Base-by-base conservation (phyloP, 2,329 filamentous ascomycete genomes). In the Chrysoporthe deuterocubensis region DNA sequence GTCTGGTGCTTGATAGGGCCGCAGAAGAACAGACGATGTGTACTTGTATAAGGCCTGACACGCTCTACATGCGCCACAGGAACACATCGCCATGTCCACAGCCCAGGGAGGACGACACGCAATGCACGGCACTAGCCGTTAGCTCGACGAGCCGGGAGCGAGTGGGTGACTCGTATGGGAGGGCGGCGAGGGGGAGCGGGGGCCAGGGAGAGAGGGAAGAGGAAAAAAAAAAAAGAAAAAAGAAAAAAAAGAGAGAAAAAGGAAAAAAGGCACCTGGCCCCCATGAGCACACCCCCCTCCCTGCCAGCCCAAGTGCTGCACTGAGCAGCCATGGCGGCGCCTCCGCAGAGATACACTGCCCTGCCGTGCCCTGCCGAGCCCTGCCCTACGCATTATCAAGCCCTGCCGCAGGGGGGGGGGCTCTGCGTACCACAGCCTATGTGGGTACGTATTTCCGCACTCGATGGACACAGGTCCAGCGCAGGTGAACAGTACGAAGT, bases 11-110 rank as follows among this genome's bases (percentile, higher is more conserved):
- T 52, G 21, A 46, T 43, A 63, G 67, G 69, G 67, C 65, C 71
- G 70, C 65, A 67, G 67, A 66, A 72, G 69, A 64, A 52, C 68
- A 66, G 69, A 71, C 54, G 54, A 57, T 57, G 54, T 37, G 32
- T 40, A 13, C 26, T 54, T 56, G 48, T 70, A 67, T 72, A 72
- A 72, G 67, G 72, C 66, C 71, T 72, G 69, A 72, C 71, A 72
- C 71, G 14, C 54, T 40, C 54, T 40, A 40, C 32, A 37, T 56
- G 44, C 50, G 60, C 26, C 54, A 54, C 54, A 18, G 57, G 50
- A 71, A 70, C 69, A 69, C 67, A 67, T 48, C 60, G 62, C 34
- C 54, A 40, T 57, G 54, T 21, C 54, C 54, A 57, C 62, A 65
- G 62, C 56, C 32, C 56, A 34, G 62, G 42, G 46, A 32, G 37